Evolutionary conservation across 345 rosid species (phyloP).

Genomic region (Physaria fendleri): DNA sequence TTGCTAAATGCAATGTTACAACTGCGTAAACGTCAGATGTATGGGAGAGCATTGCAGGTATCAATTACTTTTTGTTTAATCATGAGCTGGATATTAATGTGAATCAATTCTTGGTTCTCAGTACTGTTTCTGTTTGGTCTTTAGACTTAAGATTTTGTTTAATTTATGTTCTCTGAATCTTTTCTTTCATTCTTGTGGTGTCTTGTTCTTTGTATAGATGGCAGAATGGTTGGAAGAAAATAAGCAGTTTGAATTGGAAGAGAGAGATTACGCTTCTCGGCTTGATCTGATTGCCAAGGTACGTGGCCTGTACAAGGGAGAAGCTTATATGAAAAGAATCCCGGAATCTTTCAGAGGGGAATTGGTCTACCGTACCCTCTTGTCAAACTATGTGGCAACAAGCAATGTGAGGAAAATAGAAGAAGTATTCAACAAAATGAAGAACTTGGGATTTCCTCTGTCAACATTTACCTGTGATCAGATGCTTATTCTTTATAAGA

Average conservation of each 20-base stretch:
- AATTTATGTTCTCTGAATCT: neutral
- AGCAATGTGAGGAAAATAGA: conserved; percentile 61
- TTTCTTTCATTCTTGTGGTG: neutral
- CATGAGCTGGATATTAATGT: neutral
- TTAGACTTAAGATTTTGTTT: neutral
- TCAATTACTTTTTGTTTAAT: neutral
- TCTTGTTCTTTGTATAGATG: conserved; percentile 40
- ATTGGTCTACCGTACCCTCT: conserved; percentile 57
- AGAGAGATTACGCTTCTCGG: conserved; percentile 75
- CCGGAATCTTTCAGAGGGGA: conserved; percentile 69
- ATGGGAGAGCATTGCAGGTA: conserved; percentile 86
- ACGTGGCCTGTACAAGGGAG: conserved; percentile 57
- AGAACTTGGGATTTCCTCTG: conserved; percentile 59
- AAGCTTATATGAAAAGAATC: conserved; percentile 46
- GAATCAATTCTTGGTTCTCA: neutral
- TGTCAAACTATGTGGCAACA: conserved; percentile 45
- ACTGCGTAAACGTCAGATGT: conserved; percentile 69
- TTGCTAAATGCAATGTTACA: conserved; percentile 35
- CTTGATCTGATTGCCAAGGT: conserved; percentile 75
- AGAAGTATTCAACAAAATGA: conserved; percentile 79
- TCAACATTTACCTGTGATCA: conserved; percentile 76
- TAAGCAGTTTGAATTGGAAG: conserved; percentile 41
- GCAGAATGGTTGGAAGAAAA: conserved; percentile 77
- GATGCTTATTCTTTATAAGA: conserved; percentile 76
- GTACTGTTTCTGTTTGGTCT: neutral